A percentile compares a stretch with the other conserved stretches of the same genome.
Conservation (phyloP, 768 basidiomycete genomes). For the Pilatotrama ljubarskyi region DNA sequence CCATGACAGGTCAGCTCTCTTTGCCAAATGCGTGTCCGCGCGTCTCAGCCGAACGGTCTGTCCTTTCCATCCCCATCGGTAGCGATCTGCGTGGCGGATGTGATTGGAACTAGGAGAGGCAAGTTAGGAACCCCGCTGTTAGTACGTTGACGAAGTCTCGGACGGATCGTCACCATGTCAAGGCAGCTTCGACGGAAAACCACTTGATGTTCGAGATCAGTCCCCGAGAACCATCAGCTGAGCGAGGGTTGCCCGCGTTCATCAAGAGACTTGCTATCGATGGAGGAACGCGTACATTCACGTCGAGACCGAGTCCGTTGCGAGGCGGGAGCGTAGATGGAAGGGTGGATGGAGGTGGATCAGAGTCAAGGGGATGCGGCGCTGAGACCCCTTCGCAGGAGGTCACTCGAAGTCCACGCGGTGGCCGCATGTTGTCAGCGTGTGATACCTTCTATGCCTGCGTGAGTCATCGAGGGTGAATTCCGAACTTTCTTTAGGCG, state of each 20-base stretch:
- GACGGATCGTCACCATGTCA: too few species aligned
- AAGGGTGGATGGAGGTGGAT: conserved; percentile 5
- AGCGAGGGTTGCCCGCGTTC: not conserved
- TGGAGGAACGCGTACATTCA: not conserved
- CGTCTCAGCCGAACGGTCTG: too few species aligned
- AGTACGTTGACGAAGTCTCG: too few species aligned
- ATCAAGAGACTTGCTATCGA: not conserved
- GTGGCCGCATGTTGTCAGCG: not conserved
- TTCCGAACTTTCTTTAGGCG: not conserved
- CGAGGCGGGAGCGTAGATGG: not conserved
- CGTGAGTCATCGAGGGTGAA: not conserved
- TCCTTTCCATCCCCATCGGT: too few species aligned
- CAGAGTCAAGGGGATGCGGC: not conserved
- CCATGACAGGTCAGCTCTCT: too few species aligned
- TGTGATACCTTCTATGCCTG: not conserved
- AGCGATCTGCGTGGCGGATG: too few species aligned
- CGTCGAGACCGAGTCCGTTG: too few species aligned
- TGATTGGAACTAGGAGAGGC: too few species aligned
- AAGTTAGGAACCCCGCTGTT: too few species aligned
- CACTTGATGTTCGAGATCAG: too few species aligned
- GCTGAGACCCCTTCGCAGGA: not conserved
- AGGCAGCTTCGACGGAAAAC: too few species aligned
- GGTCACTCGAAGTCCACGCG: not conserved
- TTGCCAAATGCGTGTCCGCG: too few species aligned
- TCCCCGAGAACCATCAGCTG: not conserved